Evolutionary conservation across 306 rosid species (phyloP), one percentile per base, ranked within the genome.

Genomic region (Crataegus laevigata): DNA sequence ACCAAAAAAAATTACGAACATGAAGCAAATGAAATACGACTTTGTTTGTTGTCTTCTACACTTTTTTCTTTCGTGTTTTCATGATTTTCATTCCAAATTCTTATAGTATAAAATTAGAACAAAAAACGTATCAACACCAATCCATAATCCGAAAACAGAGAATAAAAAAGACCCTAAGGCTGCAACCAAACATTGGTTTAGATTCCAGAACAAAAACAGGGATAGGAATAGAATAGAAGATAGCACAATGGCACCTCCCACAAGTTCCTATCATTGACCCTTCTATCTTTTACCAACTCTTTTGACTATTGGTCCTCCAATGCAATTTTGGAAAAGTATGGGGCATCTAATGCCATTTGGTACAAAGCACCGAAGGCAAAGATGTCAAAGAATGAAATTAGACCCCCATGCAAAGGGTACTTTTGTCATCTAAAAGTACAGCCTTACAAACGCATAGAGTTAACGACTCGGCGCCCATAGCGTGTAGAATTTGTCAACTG

Each of bases 401-500:
- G 4, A 47, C 59, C 17, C n/a, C 78, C 84, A 80, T 74, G 82
- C 66, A 73, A 83, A 77, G 97, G 98, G 82, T 14, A 88, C 77
- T 86, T 84, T 45, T 77, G 89, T 38, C 77, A 50, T 64, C 1
- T 18, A 2, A 38, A 80, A 77, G 11, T 84, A 85, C 83, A 88
- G 89, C 76, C 67, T 69, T 72, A 78, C 75, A 75, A 75, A 47
- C 78, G 45, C 84, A 84, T 54, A 83, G 84, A 80, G 82, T 73
- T 89, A 83, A 85, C 84, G 89, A 84, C 79, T 80, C 19, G 28
- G 69, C 29, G 18, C 15, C 25, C 9, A 52, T 94, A 69, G 93
- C 94, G 97, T 91, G 96, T 86, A 51, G 85, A 84, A 87, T 74
- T 90, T 91, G 97, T 81, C 84, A 59, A 71, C 79, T 82, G 76